Base-by-base conservation (phyloP, 2,329 filamentous ascomycete species). In the Aspergillus ibericus region DNA sequence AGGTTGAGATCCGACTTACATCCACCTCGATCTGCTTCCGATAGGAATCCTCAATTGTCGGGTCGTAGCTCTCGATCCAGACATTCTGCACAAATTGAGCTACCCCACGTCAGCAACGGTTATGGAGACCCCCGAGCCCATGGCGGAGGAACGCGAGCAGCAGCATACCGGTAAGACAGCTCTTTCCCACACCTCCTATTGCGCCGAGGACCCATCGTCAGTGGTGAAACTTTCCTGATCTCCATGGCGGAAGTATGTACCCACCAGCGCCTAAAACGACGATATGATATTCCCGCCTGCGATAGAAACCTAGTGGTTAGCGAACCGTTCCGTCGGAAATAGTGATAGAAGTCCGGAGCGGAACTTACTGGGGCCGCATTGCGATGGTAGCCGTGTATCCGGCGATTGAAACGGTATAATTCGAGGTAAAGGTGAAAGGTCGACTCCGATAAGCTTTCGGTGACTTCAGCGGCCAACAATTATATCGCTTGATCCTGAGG, bases 41-140 rank as follows among this genome's bases (percentile, higher is more conserved):
- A 75, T 93, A 93, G 59, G 90, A 93, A 76, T 93, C 90, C 77
- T 93, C 90, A 75, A 93, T 93, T 63, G 90, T 93, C 44, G 90
- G 90, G 77, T 93, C 90, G 74, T 93, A 93, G 74, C 88, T 91
- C 76, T 96, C 92, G 72, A 96, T 93, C 90, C 92, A 96, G 68
- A 96, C 89, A 78, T 95, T 93, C 76, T 95, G 91, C 53, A 96
- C 92, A 70, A 96, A 96, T 82, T 96, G 92, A 70, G 92, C 92
- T 92, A 70, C 25, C 38, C 40, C 48, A 48, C n/a, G 59, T 64
- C 35, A 66, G 62, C 50, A 18, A 40, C 16, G 15, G 13, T 25
- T 5, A 9, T 12, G 16, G 22, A 16, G 10, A 20, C 22, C n/a
- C 29, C 25, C 12, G 34, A 46, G 18, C 47, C 32, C 16, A 18